Percentiles rank a stretch among this genome's conserved stretches.
Evolutionary conservation across 176 grass and related monocot genomes (phyloP).

Genomic region (Musa schizocarpa): DNA sequence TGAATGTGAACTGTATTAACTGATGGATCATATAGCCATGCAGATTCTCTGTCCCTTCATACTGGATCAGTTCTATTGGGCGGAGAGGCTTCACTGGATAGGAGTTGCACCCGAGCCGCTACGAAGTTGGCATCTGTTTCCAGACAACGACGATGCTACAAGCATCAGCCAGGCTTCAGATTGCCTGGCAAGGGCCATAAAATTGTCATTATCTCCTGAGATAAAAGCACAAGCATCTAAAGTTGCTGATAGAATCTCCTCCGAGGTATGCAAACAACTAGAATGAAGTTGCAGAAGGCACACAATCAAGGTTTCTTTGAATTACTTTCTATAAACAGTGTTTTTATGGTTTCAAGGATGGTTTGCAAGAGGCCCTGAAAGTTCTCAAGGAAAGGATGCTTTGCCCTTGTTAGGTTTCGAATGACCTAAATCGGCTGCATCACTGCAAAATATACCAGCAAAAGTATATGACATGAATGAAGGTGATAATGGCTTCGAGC

Average conservation of each 20-base stretch:
- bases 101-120: conserved; percentile 56
- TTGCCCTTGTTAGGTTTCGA: neutral
- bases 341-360: neutral
- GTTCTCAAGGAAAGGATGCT: neutral
- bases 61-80: conserved; percentile 92
- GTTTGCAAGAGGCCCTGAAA: conserved; percentile 6
- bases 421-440: neutral
- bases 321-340: neutral
- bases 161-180: conserved; percentile 33
- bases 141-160: conserved; percentile 27
- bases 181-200: conserved; percentile 51
- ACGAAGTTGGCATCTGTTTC: conserved; percentile 43
- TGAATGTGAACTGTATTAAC: neutral
- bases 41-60: conserved; percentile 77
- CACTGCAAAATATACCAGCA: neutral
- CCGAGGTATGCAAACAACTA: conserved; percentile 37
- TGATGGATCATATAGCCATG: conserved; percentile 4
- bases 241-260: conserved; percentile 53
- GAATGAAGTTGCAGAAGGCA: neutral
- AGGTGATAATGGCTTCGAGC: no score
- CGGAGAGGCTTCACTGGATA: conserved; percentile 70
- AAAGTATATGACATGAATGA: neutral
- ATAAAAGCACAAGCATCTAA: conserved; percentile 46
- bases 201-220: conserved; percentile 33
- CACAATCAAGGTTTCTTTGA: neutral